phyloP scores from a whole-genome alignment of 2,329 filamentous ascomycete species.

The Leptographium lundbergii region DNA sequence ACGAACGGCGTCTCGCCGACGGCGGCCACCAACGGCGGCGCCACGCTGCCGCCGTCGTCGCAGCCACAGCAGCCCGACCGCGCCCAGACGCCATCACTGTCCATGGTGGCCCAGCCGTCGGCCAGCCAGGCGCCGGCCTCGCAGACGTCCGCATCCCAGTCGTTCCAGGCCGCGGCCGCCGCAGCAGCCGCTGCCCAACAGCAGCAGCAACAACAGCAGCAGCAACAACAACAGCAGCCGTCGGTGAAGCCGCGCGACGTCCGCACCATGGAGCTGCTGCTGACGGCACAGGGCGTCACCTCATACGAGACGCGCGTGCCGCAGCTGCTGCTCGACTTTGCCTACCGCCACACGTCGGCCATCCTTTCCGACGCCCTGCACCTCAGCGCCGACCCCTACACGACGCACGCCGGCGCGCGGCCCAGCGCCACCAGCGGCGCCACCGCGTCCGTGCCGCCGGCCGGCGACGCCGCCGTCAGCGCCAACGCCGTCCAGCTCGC shows the following conservation, averaged over 20 bases:
- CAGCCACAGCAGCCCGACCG: slow-evolving; percentile 3
- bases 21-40: slow-evolving; percentile 14
- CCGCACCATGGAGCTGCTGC: slow-evolving; percentile 66
- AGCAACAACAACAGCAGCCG: neutral
- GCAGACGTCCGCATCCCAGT: slow-evolving; percentile 9
- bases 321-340: slow-evolving; percentile 72
- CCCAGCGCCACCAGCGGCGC: slow-evolving; percentile 37
- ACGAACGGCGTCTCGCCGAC: slow-evolving; percentile 36
- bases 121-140: slow-evolving; percentile 11
- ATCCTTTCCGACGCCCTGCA: slow-evolving; percentile 61
- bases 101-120: neutral
- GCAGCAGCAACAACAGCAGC: neutral
- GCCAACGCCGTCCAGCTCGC: slow-evolving; percentile 60
- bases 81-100: slow-evolving; percentile 8
- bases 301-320: slow-evolving; percentile 74
- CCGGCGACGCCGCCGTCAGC: slow-evolving; percentile 43
- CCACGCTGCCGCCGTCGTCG: slow-evolving; percentile 11
- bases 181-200: neutral
- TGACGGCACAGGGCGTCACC: slow-evolving; percentile 66
- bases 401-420: slow-evolving; percentile 40
- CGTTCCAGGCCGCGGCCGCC: neutral
- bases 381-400: slow-evolving; percentile 56
- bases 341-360: slow-evolving; percentile 66
- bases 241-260: slow-evolving; percentile 47
- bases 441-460: slow-evolving; percentile 30